Base-by-base conservation (phyloP, 1,284 basidiomycete genomes). In the Grifola frondosa region DNA sequence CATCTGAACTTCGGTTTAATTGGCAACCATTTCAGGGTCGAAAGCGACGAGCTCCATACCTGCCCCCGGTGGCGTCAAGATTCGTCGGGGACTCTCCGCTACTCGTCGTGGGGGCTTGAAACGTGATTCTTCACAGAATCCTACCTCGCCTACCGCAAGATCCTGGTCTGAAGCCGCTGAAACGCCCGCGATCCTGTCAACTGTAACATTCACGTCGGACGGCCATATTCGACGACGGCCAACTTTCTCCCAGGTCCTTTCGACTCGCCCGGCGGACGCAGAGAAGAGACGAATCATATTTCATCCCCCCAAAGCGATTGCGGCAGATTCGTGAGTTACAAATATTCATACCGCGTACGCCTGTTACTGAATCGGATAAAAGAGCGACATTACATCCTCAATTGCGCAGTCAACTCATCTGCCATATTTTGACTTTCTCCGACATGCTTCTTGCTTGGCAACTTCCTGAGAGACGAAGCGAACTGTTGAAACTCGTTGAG, bases 371-470 rank as follows among this genome's bases (percentile, higher is more conserved):
- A 30, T 11, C 15, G 12, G 15, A 13, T 8, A 21, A 10, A 11
- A 21, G 17, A 39, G 13, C 22, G 12, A 16, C 23, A 19, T 39
- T 62, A 6, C 50, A 59, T 7, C 34, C 51, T 5, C 36, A 48
- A 20, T 38, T 60, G 28, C 53, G 56, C 4, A 48, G 40, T 15
- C 80, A 81, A 53, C 67, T 86, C 40, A 61, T 73, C 23, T 65
- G 66, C 9, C 84, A 90, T 59, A 67, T 88, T n/a, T 63, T 81
- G 29, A 72, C 74, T 1, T 92, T 91, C 59, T 84, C 84, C 1
- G 88, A 92, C 49, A 71, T 84, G 54, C 68, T 93, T 11, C 80
- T 84, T 48, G 69, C 82, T 30, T 88, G 86, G 80, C 70, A 80
- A 48, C 63, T 91, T 32, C 68, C 77, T 42, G 74, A 79, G 21